A percentile compares a stretch with the other conserved stretches of the same genome.
Evolutionary conservation across 768 basidiomycete genomes (phyloP).

Genomic region (Rhizopogon salebrosus): DNA sequence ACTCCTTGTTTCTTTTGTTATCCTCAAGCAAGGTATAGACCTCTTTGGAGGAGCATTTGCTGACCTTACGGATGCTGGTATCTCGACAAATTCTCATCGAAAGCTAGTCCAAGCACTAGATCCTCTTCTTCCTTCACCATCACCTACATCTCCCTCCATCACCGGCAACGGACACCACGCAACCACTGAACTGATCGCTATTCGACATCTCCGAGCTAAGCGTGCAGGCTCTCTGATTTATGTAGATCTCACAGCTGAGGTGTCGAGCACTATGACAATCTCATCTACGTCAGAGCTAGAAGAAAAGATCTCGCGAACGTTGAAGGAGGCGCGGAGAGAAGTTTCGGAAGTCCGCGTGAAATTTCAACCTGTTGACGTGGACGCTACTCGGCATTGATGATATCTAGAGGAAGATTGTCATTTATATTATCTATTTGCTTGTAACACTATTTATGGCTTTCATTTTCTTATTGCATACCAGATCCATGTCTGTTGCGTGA

Average conservation of each 20-base stretch:
- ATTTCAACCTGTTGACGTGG: slow-evolving; percentile 42
- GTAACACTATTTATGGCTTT: not conserved
- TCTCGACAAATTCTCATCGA: slow-evolving; percentile 49
- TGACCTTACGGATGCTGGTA: slow-evolving; percentile 82
- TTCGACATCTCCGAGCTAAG: slow-evolving; percentile 62
- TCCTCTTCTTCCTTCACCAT: slow-evolving; percentile 40
- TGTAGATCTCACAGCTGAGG: slow-evolving; percentile 76
- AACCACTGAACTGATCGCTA: slow-evolving; percentile 33
- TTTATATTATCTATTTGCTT: not conserved
- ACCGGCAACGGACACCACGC: slow-evolving; percentile 6
- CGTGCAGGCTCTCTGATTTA: slow-evolving; percentile 77
- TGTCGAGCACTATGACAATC: slow-evolving; percentile 56
- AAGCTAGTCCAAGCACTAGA: slow-evolving; percentile 53
- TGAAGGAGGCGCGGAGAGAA: slow-evolving; percentile 58
- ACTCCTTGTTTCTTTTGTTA: slow-evolving; percentile 83
- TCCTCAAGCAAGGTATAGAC: slow-evolving; percentile 70
- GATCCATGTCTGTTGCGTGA: no score
- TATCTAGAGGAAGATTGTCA: not conserved
- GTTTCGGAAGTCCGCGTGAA: slow-evolving; percentile 67
- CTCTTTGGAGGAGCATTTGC: slow-evolving; percentile 67
- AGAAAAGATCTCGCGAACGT: slow-evolving; percentile 45
- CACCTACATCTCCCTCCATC: slow-evolving; percentile 16
- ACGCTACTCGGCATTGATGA: not conserved
- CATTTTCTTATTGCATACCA: not conserved
- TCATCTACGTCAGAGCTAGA: slow-evolving; percentile 57